Base-by-base conservation (phyloP, 2,329 filamentous ascomycete species). In the Gaeumannomyces sp. region DNA sequence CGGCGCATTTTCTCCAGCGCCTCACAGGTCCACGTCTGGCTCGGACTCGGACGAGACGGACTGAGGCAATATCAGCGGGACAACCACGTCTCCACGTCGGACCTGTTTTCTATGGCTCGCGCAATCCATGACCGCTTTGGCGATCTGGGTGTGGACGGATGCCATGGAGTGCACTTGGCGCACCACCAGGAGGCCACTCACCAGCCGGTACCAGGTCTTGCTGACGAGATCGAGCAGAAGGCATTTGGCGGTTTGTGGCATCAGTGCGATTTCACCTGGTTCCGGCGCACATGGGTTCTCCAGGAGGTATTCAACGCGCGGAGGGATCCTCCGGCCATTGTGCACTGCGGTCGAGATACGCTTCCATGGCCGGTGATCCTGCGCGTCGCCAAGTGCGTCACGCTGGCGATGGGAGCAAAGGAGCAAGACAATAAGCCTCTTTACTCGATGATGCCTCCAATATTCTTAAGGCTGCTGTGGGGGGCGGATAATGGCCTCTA, bases 241-340 rank as follows among this genome's bases (percentile, higher is more conserved):
- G 4, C 4, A 2, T 58, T 58, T 19, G n/a, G 56, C n/a, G 14
- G n/a, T 4, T 27, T 25, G n/a, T 58, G 56, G 56, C 56, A 28
- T n/a, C 56, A 25, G 4, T 27, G 56, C 27, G n/a, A 58, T 28
- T 58, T 58, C n/a, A 28, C 65, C 28, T 66, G 65, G 63, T 69
- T 69, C 57, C 58, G 59, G 8, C 63, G 67, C 11, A 62, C 61
- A 10, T 69, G 67, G 66, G 66, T 68, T 3, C 28, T 69, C 28
- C 65, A 69, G 60, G 66, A 68, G 57, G 64, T 64, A 11, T 22
- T 50, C 29, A 62, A 62, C 33, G 65, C 65, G 1, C 27, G n/a
- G 16, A 25, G 38, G 45, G 14, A 6, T 25, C 14, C 35, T 38
- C 56, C 56, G 8, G 59, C 65, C 7, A 27, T 59, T 7, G 33